Conservation (phyloP, 495 filamentous ascomycete genomes). For the Bombardia bombarda region DNA sequence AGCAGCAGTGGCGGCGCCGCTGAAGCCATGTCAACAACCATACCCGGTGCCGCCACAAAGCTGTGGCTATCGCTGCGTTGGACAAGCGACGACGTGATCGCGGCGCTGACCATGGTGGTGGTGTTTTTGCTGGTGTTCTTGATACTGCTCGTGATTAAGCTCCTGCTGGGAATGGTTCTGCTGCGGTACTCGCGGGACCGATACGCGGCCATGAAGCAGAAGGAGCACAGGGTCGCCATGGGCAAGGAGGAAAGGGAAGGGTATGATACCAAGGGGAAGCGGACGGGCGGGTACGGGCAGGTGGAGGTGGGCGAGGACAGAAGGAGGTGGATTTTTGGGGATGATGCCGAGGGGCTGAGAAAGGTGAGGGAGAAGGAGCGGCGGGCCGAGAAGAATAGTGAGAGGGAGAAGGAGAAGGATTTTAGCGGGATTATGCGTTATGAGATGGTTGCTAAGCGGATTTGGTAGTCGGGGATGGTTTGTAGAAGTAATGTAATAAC, state of each 20-base stretch:
- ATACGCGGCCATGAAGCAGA: conserved; percentile 70
- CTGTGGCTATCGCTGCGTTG: conserved; percentile 31
- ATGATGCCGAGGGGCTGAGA: conserved; percentile 65
- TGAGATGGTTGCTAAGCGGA: conserved; percentile 65
- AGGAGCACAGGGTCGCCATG: conserved; percentile 45
- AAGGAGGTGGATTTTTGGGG: conserved; percentile 76
- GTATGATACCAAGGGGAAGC: conserved; percentile 59
- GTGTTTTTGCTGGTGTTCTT: conserved; percentile 73
- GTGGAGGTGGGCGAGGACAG: conserved; percentile 87
- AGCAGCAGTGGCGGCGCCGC: no score
- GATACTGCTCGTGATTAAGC: conserved; percentile 69
- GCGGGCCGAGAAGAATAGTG: conserved; percentile 45
- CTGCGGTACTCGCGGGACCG: conserved; percentile 65
- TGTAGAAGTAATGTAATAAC: not conserved
- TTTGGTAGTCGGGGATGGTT: conserved; percentile 17
- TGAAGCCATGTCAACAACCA: not conserved
- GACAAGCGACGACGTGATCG: conserved; percentile 59
- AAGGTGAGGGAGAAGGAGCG: conserved; percentile 62
- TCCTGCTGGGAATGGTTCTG: conserved; percentile 76
- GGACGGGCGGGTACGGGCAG: conserved; percentile 72
- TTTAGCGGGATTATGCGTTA: conserved; percentile 69
- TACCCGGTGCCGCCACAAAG: not conserved
- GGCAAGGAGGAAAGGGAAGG: conserved; percentile 44
- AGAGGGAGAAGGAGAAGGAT: conserved; percentile 42
- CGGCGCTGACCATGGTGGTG: conserved; percentile 63